phyloP scores from a whole-genome alignment of 495 filamentous ascomycete species.

The Penicillium ochrochloron region DNA sequence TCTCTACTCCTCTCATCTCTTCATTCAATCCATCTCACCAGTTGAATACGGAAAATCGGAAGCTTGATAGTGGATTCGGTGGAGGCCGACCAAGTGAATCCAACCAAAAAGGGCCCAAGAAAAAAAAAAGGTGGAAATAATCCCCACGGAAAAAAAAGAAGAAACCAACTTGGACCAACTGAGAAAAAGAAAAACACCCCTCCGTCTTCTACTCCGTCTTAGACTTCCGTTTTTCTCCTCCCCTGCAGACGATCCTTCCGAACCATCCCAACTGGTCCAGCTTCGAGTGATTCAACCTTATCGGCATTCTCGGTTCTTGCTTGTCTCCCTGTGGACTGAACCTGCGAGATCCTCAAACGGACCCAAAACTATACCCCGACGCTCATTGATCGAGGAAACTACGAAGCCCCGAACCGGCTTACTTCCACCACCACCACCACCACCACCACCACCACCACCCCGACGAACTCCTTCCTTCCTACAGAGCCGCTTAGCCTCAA shows the following conservation, averaged over 20 bases:
- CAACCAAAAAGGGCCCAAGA: constrained; percentile 12
- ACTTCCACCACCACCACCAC: neutral
- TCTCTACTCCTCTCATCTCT: neutral
- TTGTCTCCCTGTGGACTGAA: neutral
- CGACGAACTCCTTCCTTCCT: neutral
- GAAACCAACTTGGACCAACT: constrained; percentile 41
- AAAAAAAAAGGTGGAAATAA: constrained; percentile 23
- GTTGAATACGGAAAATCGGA: constrained; percentile 7
- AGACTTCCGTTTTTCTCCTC: too few relatives aligned
- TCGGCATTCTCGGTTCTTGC: constrained; percentile 3
- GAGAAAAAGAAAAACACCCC: constrained; percentile 50
- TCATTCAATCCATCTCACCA: neutral
- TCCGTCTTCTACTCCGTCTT: constrained; percentile 15
- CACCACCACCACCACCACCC: neutral
- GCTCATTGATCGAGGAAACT: neutral
- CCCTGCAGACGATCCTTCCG: constrained; percentile 2
- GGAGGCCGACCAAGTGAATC: constrained; percentile 28
- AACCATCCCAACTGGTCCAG: neutral
- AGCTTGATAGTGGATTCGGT: constrained; percentile 30
- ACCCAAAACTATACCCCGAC: neutral
- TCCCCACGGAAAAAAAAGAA: constrained; percentile 29
- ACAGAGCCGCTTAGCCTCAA: neutral
- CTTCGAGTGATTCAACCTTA: neutral
- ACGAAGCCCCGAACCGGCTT: neutral
- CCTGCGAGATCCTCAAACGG: neutral